Percentiles rank a stretch among this genome's conserved stretches.
Evolutionary conservation across 805 yeast genomes (phyloP).

Genomic region (Saccharomyces eubayanus): DNA sequence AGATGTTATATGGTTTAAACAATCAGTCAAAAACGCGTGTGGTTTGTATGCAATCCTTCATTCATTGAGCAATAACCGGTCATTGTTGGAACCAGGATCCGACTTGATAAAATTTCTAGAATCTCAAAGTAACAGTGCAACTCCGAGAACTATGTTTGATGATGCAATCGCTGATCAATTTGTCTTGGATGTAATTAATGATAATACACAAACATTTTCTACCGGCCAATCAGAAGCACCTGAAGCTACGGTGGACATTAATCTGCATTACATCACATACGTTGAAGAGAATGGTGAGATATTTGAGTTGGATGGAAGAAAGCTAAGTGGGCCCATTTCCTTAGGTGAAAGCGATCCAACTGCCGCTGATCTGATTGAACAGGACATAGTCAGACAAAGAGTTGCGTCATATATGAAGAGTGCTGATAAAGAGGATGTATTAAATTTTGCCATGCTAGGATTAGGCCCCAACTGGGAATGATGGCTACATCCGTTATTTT

Average conservation of each 20-base stretch:
- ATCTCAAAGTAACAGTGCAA: neutral
- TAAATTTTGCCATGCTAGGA: constrained; percentile 72
- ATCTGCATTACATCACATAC: constrained; percentile 73
- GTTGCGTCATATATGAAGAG: constrained; percentile 60
- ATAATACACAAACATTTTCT: constrained; percentile 16
- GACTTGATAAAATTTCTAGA: constrained; percentile 13
- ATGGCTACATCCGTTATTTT: constrained; percentile 1
- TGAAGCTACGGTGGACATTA: constrained; percentile 42
- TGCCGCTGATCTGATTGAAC: constrained; percentile 44
- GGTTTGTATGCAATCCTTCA: constrained; percentile 87
- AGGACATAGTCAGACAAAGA: constrained; percentile 41
- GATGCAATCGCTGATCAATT: constrained; percentile 33
- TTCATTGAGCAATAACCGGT: constrained; percentile 35
- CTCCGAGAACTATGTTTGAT: constrained; percentile 3
- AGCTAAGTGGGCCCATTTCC: constrained; percentile 58
- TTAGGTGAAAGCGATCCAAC: constrained; percentile 34
- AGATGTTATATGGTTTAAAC: constrained; percentile 64
- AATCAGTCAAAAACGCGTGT: constrained; percentile 81
- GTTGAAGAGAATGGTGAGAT: constrained; percentile 50
- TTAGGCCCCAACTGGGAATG: constrained; percentile 47
- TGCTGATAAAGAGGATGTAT: constrained; percentile 47
- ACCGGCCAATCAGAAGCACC: constrained; percentile 68
- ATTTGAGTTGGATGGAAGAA: constrained; percentile 85
- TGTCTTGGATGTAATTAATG: constrained; percentile 16
- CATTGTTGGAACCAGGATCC: constrained; percentile 19